Evolutionary conservation across 768 basidiomycete genomes (phyloP).

Genomic region (Pulveroboletus sp.): DNA sequence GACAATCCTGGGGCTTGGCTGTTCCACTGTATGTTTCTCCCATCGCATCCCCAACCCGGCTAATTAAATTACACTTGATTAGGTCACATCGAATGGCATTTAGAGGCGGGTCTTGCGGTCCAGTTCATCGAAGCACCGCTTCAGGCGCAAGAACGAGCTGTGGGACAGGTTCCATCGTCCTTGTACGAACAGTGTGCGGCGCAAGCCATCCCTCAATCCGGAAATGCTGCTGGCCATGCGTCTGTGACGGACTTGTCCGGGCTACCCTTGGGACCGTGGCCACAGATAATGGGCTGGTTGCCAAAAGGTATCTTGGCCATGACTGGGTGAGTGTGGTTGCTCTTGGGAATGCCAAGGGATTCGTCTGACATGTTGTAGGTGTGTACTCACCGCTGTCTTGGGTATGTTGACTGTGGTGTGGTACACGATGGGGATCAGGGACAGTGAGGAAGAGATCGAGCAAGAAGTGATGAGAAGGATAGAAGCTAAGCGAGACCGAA

Average conservation of each 20-base stretch:
- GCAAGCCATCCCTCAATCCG: constrained; percentile 55
- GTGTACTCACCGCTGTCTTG: constrained; percentile 77
- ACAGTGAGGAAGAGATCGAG: constrained; percentile 82
- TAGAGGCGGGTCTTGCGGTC: constrained; percentile 80
- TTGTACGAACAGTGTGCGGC: constrained; percentile 73
- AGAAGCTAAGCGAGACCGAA: constrained; percentile 53
- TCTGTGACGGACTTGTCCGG: constrained; percentile 69
- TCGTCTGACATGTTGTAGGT: constrained; percentile 40
- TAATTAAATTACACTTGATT: not conserved
- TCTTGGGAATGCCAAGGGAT: not conserved
- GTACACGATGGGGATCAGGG: constrained; percentile 75
- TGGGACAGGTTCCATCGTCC: constrained; percentile 48
- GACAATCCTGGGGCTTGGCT: constrained; percentile 95
- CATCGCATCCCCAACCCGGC: not conserved
- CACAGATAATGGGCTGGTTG: constrained; percentile 70
- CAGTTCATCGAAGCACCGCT: constrained; percentile 83
- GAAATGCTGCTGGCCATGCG: constrained; percentile 85
- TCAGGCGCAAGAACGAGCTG: constrained; percentile 52
- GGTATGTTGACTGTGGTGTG: constrained; percentile 84
- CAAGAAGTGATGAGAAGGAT: constrained; percentile 57
- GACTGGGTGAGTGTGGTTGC: constrained; percentile 50
- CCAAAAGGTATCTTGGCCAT: constrained; percentile 73
- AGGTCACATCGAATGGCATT: constrained; percentile 89
- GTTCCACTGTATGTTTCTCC: constrained; percentile 62
- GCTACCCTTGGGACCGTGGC: constrained; percentile 66